A percentile compares a stretch with the other conserved stretches of the same genome.
phyloP scores from a whole-genome alignment of 495 filamentous ascomycete species.

The Hyphodiscus hymeniophilus region DNA sequence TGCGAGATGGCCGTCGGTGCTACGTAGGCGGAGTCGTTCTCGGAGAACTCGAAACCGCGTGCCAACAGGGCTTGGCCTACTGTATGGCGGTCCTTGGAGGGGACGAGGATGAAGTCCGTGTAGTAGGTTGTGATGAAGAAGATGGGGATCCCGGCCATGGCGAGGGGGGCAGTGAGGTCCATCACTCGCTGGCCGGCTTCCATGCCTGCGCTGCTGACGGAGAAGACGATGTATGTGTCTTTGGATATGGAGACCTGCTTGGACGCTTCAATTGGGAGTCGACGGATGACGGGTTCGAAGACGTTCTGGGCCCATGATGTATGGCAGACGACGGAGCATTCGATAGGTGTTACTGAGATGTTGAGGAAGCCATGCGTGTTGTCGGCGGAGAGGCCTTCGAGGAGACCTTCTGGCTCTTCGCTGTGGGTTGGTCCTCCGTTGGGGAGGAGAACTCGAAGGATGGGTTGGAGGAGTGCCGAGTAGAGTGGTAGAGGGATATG shows the following conservation, averaged over 20 bases:
- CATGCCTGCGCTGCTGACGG: conserved; percentile 78
- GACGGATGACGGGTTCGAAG: conserved; percentile 61
- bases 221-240: conserved; percentile 81
- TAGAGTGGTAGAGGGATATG: conserved; percentile 86
- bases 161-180: conserved; percentile 84
- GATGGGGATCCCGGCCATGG: conserved; percentile 87
- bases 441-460: conserved; percentile 70
- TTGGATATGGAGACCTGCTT: conserved; percentile 62
- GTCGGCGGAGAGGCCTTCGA: conserved; percentile 33
- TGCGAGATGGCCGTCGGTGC: conserved; percentile 39
- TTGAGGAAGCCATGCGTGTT: conserved; percentile 78
- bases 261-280: conserved; percentile 34
- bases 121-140: conserved; percentile 99
- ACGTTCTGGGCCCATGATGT: conserved; percentile 59
- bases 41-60: conserved; percentile 73
- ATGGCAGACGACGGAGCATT: conserved; percentile 89
- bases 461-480: conserved; percentile 69
- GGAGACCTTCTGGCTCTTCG: conserved; percentile 28
- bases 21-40: conserved; percentile 65
- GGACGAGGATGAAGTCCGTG: conserved; percentile 92
- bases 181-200: conserved; percentile 92
- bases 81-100: conserved; percentile 56
- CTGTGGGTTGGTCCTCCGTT: conserved; percentile 6
- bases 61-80: conserved; percentile 72
- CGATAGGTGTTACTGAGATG: conserved; percentile 83